Evolutionary conservation across 2,329 filamentous ascomycete species (phyloP).

Genomic region (Fusarium pininemorale): DNA sequence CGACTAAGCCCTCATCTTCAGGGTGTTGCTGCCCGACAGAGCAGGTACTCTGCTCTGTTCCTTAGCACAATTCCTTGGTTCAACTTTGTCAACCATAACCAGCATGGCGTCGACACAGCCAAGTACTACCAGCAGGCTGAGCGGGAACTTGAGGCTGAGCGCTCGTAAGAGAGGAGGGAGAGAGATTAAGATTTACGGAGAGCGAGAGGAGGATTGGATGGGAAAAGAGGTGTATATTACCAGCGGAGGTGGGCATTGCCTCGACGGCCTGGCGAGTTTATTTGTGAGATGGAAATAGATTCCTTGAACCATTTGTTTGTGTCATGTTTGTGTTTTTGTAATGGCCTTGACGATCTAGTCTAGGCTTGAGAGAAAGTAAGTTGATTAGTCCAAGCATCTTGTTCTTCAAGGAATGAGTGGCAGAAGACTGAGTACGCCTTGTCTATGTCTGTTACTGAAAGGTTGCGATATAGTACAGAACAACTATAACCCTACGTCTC

Average conservation of each 20-base stretch:
- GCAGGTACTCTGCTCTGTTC: constrained; percentile 87
- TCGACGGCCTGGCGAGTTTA: constrained; percentile 35
- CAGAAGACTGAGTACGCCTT: not conserved
- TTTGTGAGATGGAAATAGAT: constrained; percentile 39
- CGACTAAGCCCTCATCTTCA: constrained; percentile 87
- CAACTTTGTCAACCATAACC: constrained; percentile 96
- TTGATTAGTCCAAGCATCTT: not conserved
- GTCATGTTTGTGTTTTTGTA: not conserved
- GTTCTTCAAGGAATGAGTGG: not conserved
- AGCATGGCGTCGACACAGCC: constrained; percentile 96
- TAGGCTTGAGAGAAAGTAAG: not conserved
- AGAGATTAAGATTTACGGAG: not conserved
- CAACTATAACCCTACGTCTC: not conserved
- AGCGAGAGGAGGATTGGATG: not conserved
- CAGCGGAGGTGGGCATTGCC: constrained; percentile 28
- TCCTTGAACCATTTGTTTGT: constrained; percentile 18
- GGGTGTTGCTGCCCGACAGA: constrained; percentile 91
- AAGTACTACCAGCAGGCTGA: constrained; percentile 99
- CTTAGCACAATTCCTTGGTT: constrained; percentile 92
- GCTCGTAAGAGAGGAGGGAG: constrained; percentile 11
- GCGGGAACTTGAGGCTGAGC: constrained; percentile 86
- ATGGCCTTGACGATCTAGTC: too few species aligned
- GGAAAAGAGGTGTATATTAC: constrained; percentile 42
- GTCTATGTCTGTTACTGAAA: too few species aligned
- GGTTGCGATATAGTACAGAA: not conserved